Base-by-base conservation (phyloP, 2,329 filamentous ascomycete genomes). In the Colletotrichum sp. region DNA sequence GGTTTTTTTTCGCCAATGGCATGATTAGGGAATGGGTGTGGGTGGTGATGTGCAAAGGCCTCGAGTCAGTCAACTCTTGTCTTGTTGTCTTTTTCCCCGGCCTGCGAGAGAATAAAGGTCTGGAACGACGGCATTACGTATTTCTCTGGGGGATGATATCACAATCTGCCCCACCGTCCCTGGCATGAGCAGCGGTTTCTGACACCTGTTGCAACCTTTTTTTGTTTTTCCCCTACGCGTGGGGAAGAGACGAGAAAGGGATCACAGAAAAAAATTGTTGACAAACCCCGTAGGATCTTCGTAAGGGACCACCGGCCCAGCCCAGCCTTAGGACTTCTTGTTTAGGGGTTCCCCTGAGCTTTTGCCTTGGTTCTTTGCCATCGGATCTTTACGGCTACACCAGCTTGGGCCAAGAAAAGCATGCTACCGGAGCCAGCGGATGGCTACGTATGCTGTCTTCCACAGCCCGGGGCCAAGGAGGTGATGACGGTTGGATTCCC, bases 61-160 rank as follows among this genome's bases (percentile, higher is more conserved):
- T 43, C 39, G 67, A 69, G 67, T 69, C 67, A 69, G 32, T 69
- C 21, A 30, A 24, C 55, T 18, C 26, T 12, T 68, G 52, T 69
- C 39, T 12, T 26, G 30, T 14, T n/a, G 14, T 61, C 21, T 61
- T 28, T 18, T 39, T 18, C 48, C 48, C 67, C 67, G 26, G 26
- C 18, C 21, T 68, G 16, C 14, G 34, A 68, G 30, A 34, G 8
- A 63, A 57, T 71, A 75, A 71, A 21, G 63, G 72, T 55, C 68
- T 75, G 68, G 72, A 72, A 72, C 72, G 69, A 32, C 55, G 68
- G 63, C 72, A 75, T 75, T 75, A 75, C 72, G 69, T 75, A 75
- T 72, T 55, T 24, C 43, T 70, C 67, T 71, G 39, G 69, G 55
- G 63, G 72, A 75, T 72, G 73, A 75, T 72, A 75, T 75, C 69